These are phyloP conservation scores for Cunninghamia lanceolata DNA, from an alignment of 75 land plant genomes.

Conservation along the genomic window DNA sequence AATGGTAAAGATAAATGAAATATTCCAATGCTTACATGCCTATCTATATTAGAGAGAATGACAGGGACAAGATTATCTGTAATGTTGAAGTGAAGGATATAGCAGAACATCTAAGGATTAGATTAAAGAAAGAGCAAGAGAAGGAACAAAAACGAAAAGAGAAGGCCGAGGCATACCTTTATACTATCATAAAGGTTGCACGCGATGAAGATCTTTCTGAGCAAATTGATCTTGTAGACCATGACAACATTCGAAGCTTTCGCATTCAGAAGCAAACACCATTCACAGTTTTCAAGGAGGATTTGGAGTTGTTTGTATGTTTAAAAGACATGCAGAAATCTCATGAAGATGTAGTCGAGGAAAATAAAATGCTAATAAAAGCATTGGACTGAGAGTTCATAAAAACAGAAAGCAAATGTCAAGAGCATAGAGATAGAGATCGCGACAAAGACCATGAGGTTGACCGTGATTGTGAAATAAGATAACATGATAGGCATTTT, in stretches of 20 bases:
- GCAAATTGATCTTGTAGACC: slow-evolving; percentile 91
- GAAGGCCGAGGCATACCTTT: slow-evolving; percentile 95
- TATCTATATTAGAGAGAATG: slow-evolving; percentile 93
- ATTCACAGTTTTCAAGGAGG: slow-evolving; percentile 38
- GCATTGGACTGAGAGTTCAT: background rate
- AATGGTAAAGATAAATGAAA: too few relatives aligned
- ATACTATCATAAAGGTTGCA: slow-evolving; percentile 93
- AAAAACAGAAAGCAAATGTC: background rate
- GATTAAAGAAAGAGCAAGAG: slow-evolving; percentile 92
- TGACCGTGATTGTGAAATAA: too few relatives aligned
- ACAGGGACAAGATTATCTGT: slow-evolving; percentile 94
- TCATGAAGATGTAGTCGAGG: too few relatives aligned
- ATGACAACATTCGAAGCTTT: slow-evolving; percentile 79
- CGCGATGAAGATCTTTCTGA: slow-evolving; percentile 60
- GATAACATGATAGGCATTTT: too few relatives aligned
- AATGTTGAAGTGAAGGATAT: slow-evolving; percentile 97
- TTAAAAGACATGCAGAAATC: too few relatives aligned
- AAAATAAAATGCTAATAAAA: background rate
- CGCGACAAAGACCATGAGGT: too few relatives aligned
- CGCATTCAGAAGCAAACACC: slow-evolving; percentile 67
- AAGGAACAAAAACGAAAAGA: slow-evolving; percentile 87
- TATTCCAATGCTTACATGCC: slow-evolving; percentile 99
- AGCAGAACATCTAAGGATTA: slow-evolving; percentile 88
- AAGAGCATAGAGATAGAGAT: too few relatives aligned
- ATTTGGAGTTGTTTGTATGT: too few relatives aligned